Evolutionary conservation across 2,329 filamentous ascomycete genomes (phyloP), one percentile per base, ranked within the genome.

Genomic region (Aspergillus sp.): DNA sequence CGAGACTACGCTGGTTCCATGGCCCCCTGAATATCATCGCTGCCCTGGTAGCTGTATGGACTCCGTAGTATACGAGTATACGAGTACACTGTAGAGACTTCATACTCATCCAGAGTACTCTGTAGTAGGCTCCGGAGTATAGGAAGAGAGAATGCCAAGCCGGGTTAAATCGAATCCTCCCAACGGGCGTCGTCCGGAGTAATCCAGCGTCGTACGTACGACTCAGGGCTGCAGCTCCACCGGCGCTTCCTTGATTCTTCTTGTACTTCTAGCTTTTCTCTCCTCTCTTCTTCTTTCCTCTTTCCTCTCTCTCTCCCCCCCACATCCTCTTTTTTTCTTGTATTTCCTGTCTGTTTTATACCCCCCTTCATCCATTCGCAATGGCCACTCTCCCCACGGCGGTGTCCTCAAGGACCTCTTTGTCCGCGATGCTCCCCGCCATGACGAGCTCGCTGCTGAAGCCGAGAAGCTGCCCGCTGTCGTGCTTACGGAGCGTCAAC

Each of bases 331-430:
- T 38, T 42, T 43, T 42, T 44, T 49, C 35, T 43, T 50, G 45
- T 43, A 42, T 42, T 34, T 45, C 38, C 45, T 40, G 19, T 19
- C 19, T 19, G 19, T 41, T 45, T 29, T 26, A 26, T 41, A 44
- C 47, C 44, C 39, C 54, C 19, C 19, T 19, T 19, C 19, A 19
- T 19, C 19, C 19, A 19, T 19, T 19, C 19, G 64, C 48, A 52
- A 76, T 75, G 71, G 73, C 75, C 57, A 76, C 58, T 56, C 68
- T 61, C 86, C 87, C 57, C 86, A 93, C 67, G 91, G 91, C 74
- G 93, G 93, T 66, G 78, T 91, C 78, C 87, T 98, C 65, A 97
- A 97, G 85, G 93, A 98, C 78, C 82, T 98, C 67, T 80, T 97
- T 60, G 90, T 89, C 57, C 86, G 93, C 73, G 93, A 98, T 80